phyloP scores from a whole-genome alignment of 2,329 filamentous ascomycete genomes.

The Paraphaeosphaeria minitans region DNA sequence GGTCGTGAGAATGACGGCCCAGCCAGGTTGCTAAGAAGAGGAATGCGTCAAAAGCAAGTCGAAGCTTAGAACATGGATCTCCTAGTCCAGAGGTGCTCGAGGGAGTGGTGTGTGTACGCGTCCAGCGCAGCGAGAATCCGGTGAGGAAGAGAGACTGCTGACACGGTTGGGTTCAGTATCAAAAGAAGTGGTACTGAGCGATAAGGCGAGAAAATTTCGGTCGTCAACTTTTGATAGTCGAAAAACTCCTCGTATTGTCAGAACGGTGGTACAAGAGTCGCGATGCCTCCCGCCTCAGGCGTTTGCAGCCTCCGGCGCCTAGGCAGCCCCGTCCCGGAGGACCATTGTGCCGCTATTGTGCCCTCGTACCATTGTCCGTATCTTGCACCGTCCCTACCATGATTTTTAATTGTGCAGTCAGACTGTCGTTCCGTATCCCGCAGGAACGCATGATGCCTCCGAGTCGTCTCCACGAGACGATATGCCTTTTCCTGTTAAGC shows the following conservation, averaged over 20 bases:
- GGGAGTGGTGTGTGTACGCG: neutral
- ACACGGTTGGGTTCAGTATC: neutral
- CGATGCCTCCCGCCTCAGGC: neutral
- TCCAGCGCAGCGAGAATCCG: neutral
- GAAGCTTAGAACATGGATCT: neutral
- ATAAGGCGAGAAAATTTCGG: too few species aligned
- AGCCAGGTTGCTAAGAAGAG: neutral
- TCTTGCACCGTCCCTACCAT: neutral
- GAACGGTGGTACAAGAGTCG: neutral
- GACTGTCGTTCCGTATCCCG: constrained; percentile 3
- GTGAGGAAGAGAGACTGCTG: neutral
- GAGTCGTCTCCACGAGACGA: neutral
- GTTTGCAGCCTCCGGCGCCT: neutral
- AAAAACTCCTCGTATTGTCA: neutral
- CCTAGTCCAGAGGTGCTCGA: neutral
- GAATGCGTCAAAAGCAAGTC: neutral
- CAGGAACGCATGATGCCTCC: constrained; percentile 11
- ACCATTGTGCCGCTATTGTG: neutral
- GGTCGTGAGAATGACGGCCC: neutral
- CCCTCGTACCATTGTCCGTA: too few species aligned
- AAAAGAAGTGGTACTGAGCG: neutral
- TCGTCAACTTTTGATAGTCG: neutral
- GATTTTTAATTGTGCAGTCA: neutral
- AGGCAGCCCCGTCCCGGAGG: constrained; percentile 8
- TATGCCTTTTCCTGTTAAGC: neutral